Base-by-base conservation (phyloP, 257 asterid species). In the Gentiana macrophylla region DNA sequence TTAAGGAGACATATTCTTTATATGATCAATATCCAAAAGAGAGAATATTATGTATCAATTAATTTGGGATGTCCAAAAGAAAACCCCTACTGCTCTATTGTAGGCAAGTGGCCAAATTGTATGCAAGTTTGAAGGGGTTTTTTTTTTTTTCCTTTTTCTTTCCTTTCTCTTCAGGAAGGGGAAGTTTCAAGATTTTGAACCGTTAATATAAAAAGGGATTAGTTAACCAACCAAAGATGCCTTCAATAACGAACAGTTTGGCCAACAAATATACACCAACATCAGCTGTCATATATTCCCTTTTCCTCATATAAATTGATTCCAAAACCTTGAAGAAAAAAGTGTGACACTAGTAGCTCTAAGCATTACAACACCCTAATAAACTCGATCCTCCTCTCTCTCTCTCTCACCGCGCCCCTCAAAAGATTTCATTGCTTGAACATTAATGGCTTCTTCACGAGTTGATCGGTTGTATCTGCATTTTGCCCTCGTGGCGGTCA, bases 261-360 rank as follows among this genome's bases (percentile, higher is more conserved):
- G 77, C 72, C 72, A 73, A 72, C 86, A 60, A 68, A 57, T 67
- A 53, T 67, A 63, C 65, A 63, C 65, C 73, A 65, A 59, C 24
- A 52, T 54, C 13, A 8, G 35, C 57, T 53, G 60, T 56, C 66
- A 53, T 46, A 36, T 63, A 60, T 50, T 32, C 55, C 61, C 9
- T 4, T 35, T 57, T 50, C 59, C 35, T 37, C 62, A 52, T 75
- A 75, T 70, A 70, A 57, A 61, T 59, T 12, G 54, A 8, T 37
- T 6, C 38, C 47, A 7, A 37, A 7, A 41, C 37, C 2, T 61
- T 52, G 24, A 8, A 7, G n/a, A 41, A 41, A 41, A 7, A 4
- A 41, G 46, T 41, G 24, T 24, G 24, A 24, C 24, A 41, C 6
- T 41, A 41, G 1, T 38, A 38, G 45, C 45, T 38, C 46, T 41